Evolutionary conservation across 345 rosid species (phyloP).

Genomic region (Euclidium syriacum): DNA sequence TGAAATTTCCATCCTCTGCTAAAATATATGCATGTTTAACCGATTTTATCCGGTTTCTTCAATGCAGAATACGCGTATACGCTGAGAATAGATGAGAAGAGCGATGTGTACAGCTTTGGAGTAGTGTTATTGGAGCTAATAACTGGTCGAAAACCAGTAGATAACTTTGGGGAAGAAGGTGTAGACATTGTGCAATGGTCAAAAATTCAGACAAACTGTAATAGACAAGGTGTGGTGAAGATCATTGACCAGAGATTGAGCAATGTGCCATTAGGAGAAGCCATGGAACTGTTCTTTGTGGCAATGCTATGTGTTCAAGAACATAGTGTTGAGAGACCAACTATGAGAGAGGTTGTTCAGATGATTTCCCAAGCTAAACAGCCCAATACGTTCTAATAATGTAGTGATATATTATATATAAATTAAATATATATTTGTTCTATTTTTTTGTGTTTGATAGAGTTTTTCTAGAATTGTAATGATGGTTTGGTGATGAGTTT

Average conservation of each 20-base stretch:
- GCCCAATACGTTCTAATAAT: slow-evolving; percentile 39
- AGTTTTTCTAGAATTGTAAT: slow-evolving; percentile 21
- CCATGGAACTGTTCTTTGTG: slow-evolving; percentile 72
- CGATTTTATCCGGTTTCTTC: slow-evolving; percentile 19
- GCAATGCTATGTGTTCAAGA: slow-evolving; percentile 87
- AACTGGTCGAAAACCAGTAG: slow-evolving; percentile 77
- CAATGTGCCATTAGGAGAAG: slow-evolving; percentile 55
- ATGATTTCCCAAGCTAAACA: slow-evolving; percentile 73
- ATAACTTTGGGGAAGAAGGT: slow-evolving; percentile 76
- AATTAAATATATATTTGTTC: not conserved
- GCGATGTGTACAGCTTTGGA: slow-evolving; percentile 91
- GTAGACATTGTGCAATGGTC: slow-evolving; percentile 93
- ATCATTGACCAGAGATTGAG: slow-evolving; percentile 57
- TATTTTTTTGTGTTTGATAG: slow-evolving; percentile 13
- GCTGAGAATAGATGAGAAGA: slow-evolving; percentile 76
- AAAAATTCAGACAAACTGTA: slow-evolving; percentile 46
- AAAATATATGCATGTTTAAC: no score
- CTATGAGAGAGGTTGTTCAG: slow-evolving; percentile 91
- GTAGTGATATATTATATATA: slow-evolving; percentile 23
- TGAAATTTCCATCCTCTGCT: no score
- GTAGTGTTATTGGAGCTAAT: slow-evolving; percentile 76
- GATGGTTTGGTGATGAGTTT: slow-evolving; percentile 27
- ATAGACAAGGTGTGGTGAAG: slow-evolving; percentile 55
- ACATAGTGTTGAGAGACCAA: slow-evolving; percentile 88
- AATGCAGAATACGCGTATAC: slow-evolving; percentile 83